Evolutionary conservation across 2,329 filamentous ascomycete species (phyloP), one percentile per base, ranked within the genome.

Genomic region (Trichocomaceae sp.): DNA sequence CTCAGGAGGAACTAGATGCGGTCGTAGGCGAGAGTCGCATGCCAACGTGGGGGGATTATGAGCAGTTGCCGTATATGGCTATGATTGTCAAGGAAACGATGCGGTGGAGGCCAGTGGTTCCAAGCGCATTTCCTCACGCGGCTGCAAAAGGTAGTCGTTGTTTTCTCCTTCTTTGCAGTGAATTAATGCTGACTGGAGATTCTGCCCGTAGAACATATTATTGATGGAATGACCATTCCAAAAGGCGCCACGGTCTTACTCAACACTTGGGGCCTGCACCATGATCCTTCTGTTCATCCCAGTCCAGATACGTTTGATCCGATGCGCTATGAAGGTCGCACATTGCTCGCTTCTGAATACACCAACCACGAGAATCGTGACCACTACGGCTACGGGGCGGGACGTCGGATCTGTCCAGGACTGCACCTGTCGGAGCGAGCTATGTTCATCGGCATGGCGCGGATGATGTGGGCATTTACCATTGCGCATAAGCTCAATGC

Each of bases 81-180:
- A 77, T 76, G 0, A 71, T 80, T 17, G 73, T 82, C 19, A 82
- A 82, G 58, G 81, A 84, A 58, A 73, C 78, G 1, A 65, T 82
- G n/a, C 72, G 81, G 2, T 83, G 80, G 78, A 71, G 79, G 3
- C 78, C 79, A 0, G 75, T 81, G 0, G 73, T 75, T 10, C 76
- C 78, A 44, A 74, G 80, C n/a, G 74, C 73, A n/a, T 74, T 79
- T 57, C 79, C 79, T 1, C 79, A 81, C 23, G 23, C 23, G 23
- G 23, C 23, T 7, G 23, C 23, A 7, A 26, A 26, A 26, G 23
- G 23, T 26, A 26, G 7, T 26, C 23, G 23, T 26, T 26, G 23
- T 58, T 68, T 69, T 0, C 66, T 72, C 7, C 44, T 26, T 20
- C 37, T 35, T 23, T 22, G 1, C 13, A 39, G n/a, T 17, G 46